Evolutionary conservation across 257 asterid species (phyloP).

Genomic region (Thymus quinquecostatus): DNA sequence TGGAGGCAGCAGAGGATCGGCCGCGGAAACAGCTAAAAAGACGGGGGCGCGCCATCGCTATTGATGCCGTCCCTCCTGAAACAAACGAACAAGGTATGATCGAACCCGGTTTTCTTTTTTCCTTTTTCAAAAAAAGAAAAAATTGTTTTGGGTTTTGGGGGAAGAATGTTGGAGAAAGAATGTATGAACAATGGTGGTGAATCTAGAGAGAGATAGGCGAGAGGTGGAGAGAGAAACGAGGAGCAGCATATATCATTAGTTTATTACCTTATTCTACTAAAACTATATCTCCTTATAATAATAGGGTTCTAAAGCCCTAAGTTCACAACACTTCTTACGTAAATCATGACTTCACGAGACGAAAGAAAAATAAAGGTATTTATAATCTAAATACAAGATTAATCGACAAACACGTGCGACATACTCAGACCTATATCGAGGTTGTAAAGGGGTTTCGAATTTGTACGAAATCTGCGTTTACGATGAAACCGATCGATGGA

Average conservation of each 20-base stretch:
- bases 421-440: too few species aligned
- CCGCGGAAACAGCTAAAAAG: slow-evolving; percentile 65
- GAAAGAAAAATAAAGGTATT: too few species aligned
- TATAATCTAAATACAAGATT: too few species aligned
- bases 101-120: not conserved
- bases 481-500: too few species aligned
- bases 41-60: slow-evolving; percentile 62
- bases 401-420: too few species aligned
- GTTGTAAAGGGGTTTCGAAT: too few species aligned
- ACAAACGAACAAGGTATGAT: not conserved
- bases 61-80: slow-evolving; percentile 41
- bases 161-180: slow-evolving; percentile 15
- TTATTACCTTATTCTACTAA: not conserved
- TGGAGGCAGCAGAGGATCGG: slow-evolving; percentile 38
- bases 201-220: not conserved
- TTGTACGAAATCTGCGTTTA: too few species aligned
- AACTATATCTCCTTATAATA: too few species aligned
- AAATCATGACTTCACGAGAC: too few species aligned
- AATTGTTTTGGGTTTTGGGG: slow-evolving; percentile 1
- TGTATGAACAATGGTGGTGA: not conserved
- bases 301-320: too few species aligned
- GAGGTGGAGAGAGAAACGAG: slow-evolving; percentile 53
- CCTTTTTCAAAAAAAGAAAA: not conserved
- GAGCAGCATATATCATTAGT: slow-evolving; percentile 22
- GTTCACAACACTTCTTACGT: too few species aligned